Conservation (phyloP, 179 eudicot species). For the Pouteria campechiana region DNA sequence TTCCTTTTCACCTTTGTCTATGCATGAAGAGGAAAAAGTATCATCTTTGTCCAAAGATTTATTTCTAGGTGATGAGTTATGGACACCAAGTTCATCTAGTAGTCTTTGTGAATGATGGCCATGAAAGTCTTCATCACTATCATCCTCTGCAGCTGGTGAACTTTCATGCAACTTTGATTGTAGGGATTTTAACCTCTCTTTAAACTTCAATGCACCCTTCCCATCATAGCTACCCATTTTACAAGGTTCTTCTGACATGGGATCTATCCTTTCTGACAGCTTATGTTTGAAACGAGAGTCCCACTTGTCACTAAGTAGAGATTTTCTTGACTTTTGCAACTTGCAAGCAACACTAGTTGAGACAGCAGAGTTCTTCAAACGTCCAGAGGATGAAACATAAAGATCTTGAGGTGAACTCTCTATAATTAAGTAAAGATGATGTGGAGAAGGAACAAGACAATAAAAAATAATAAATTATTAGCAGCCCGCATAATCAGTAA, state of each 20-base stretch:
- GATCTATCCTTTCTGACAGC: constrained; percentile 12
- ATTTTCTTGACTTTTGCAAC: too few species aligned
- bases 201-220: constrained; percentile 13
- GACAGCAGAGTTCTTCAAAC: too few species aligned
- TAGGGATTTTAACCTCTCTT: constrained; percentile 5
- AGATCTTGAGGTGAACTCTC: constrained; percentile 30
- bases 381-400: constrained; percentile 9
- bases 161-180: constrained; percentile 19
- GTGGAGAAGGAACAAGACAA: not conserved
- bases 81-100: too few species aligned
- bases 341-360: too few species aligned
- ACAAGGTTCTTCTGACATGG: constrained; percentile 11
- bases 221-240: constrained; percentile 15
- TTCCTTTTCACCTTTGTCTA: too few species aligned
- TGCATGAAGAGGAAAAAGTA: too few species aligned
- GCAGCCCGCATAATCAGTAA: not conserved
- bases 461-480: too few species aligned
- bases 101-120: too few species aligned
- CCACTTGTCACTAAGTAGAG: too few species aligned
- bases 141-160: constrained; percentile 42
- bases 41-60: too few species aligned
- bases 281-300: constrained; percentile 10
- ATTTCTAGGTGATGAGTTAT: too few species aligned
- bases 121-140: constrained; percentile 22
- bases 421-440: constrained; percentile 9